Evolutionary conservation across 441 rosid species (phyloP), one percentile per base, ranked within the genome.

Genomic region (Flueggea neowawraea): DNA sequence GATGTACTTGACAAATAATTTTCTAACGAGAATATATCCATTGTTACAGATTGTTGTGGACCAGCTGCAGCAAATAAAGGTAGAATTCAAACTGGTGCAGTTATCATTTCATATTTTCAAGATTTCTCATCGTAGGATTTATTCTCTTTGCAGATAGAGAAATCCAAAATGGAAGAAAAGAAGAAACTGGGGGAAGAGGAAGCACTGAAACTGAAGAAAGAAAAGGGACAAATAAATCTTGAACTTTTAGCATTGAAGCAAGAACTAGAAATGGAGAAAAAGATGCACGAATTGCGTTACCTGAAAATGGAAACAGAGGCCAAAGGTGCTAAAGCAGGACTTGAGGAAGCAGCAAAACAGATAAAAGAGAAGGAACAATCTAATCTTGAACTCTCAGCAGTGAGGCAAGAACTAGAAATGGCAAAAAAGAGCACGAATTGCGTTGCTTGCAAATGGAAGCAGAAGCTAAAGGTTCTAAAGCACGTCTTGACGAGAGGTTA

Each of bases 21-120:
- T 36, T 36, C 41, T 36, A 36, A 36, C 41, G 41, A 36, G 41
- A 31, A 31, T 16, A 47, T 14, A 39, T 39, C 36, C 22, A 12
- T 65, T 64, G 43, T 55, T 64, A 56, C 81, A 87, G 92, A 65
- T 73, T 67, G 75, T 72, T 44, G 58, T 67, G 67, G 69, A 75
- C 48, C 86, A 78, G 70, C 82, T 73, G 81, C 81, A 67, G 70
- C 84, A 70, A 56, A 61, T 76, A 41, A 84, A 83, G 90, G 95
- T 85, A 84, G 17, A 16, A 17, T 33, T 55, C 32, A 55, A 64
- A 64, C 33, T 33, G 6, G 49, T 58, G 10, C n/a, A 47, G 50
- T 47, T 47, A 10, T 47, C 50, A 47, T 47, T 47, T 47, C 12
- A 4, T 14, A 10, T 47, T 47, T 47, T 14, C 12, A 10, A 47